Percentiles rank a stretch among this genome's conserved stretches.
Evolutionary conservation across 140 eudicot species (phyloP).

Genomic region (Ambrosia hybrid): DNA sequence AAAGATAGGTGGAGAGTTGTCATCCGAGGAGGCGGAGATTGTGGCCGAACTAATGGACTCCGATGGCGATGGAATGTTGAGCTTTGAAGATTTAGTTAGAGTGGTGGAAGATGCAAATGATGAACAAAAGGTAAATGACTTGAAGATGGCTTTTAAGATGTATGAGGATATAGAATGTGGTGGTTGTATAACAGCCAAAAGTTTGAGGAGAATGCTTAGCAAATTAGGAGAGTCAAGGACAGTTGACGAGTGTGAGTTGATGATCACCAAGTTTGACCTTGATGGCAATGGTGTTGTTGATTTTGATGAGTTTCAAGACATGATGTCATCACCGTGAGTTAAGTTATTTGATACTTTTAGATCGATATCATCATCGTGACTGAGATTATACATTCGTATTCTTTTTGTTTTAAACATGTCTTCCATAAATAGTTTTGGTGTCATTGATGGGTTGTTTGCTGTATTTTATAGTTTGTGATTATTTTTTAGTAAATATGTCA

Average conservation of each 20-base stretch:
- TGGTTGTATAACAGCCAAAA: slow-evolving; percentile 15
- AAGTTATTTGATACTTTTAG: no score
- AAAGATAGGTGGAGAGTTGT: slow-evolving; percentile 5
- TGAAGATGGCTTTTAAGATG: slow-evolving; percentile 20
- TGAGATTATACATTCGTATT: no score
- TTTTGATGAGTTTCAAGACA: slow-evolving; percentile 5
- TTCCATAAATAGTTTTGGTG: no score
- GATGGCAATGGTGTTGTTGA: slow-evolving; percentile 1
- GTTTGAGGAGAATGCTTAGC: slow-evolving; percentile 15
- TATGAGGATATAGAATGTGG: slow-evolving; percentile 15
- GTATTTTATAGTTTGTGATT: no score
- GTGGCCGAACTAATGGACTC: slow-evolving; percentile 9
- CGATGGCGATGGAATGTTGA: slow-evolving; percentile 8
- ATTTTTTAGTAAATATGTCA: no score
- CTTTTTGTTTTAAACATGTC: no score
- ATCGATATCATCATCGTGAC: no score
- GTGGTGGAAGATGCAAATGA: slow-evolving; percentile 16
- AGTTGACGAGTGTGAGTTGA: slow-evolving; percentile 1
- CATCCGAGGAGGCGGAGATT: slow-evolving; percentile 15
- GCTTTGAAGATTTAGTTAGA: slow-evolving; percentile 9
- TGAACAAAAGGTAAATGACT: slow-evolving; percentile 1
- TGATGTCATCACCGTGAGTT: not conserved
- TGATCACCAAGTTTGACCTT: slow-evolving; percentile 20
- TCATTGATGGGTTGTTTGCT: no score
- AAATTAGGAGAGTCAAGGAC: slow-evolving; percentile 9